Percentiles rank a stretch among this genome's conserved stretches.
phyloP scores from a whole-genome alignment of 768 basidiomycete genomes.

The Daedaleopsis sinensis region DNA sequence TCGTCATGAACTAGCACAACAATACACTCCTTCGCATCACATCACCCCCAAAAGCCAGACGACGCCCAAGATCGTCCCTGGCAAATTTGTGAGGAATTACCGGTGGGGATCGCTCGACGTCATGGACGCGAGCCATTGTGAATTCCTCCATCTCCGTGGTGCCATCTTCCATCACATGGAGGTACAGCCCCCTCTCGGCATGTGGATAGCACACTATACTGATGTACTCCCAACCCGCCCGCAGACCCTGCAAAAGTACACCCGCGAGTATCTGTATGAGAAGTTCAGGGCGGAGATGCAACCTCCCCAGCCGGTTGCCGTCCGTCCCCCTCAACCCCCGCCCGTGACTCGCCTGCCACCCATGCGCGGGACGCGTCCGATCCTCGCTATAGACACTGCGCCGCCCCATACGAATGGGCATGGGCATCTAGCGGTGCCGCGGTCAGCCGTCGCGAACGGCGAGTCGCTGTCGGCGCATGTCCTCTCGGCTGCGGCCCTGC shows the following conservation, averaged over 20 bases:
- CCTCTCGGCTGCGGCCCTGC: constrained; percentile 12
- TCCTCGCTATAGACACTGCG: constrained; percentile 65
- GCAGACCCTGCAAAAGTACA: constrained; percentile 85
- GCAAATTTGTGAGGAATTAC: constrained; percentile 72
- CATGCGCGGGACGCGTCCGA: constrained; percentile 51
- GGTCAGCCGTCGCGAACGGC: constrained; percentile 29
- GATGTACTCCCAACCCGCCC: neutral
- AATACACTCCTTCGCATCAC: constrained; percentile 66
- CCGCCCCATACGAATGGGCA: constrained; percentile 45
- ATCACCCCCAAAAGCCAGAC: constrained; percentile 34
- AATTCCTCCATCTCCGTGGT: constrained; percentile 75
- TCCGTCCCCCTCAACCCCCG: constrained; percentile 23
- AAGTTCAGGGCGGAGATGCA: constrained; percentile 51
- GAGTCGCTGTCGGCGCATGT: constrained; percentile 18
- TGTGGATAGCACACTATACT: neutral
- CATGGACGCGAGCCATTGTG: constrained; percentile 76
- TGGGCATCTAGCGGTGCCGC: constrained; percentile 42
- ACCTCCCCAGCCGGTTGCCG: constrained; percentile 23
- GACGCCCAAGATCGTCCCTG: constrained; percentile 52
- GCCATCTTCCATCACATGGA: constrained; percentile 90
- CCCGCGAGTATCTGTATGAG: constrained; percentile 79
- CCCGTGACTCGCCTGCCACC: constrained; percentile 25
- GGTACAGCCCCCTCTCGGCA: constrained; percentile 48
- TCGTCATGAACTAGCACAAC: constrained; percentile 72
- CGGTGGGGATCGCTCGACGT: constrained; percentile 87